These are phyloP conservation scores for Bromus sterilis DNA, from an alignment of 176 grass and related monocot species.

Conservation along the genomic window DNA sequence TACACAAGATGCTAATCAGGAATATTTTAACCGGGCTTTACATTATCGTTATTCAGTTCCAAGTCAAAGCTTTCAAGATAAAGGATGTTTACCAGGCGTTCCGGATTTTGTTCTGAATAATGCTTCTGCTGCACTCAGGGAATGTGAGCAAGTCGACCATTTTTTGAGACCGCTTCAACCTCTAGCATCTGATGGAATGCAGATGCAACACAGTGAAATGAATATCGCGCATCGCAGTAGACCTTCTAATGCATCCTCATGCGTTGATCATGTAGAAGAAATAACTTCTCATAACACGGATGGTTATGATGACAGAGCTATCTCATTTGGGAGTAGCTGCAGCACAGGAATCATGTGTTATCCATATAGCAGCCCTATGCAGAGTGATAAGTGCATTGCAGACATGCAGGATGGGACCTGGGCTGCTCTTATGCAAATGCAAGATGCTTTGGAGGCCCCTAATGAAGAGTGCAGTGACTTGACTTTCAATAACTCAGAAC, in stretches of 20 bases:
- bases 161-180: conserved; percentile 6
- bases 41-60: conserved; percentile 24
- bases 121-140: conserved; percentile 12
- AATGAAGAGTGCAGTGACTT: conserved; percentile 52
- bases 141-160: conserved; percentile 8
- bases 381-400: conserved; percentile 29
- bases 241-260: conserved; percentile 31
- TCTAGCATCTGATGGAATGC: conserved; percentile 12
- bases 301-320: conserved; percentile 33
- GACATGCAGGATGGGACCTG: conserved; percentile 30
- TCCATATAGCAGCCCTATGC: conserved; percentile 29
- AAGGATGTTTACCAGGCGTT: background rate
- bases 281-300: conserved; percentile 27
- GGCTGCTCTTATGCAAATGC: conserved; percentile 50
- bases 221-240: background rate
- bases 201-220: background rate
- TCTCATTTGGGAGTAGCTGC: conserved; percentile 41
- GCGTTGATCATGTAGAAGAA: conserved; percentile 43
- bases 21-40: conserved; percentile 26
- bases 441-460: conserved; percentile 32
- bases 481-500: conserved; percentile 41
- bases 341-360: conserved; percentile 24
- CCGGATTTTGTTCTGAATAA: conserved; percentile 22
- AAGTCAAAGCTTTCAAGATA: conserved; percentile 17
- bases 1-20: conserved; percentile 34